Evolutionary conservation across 306 rosid genomes (phyloP).

Genomic region (Cucumis hystrix): DNA sequence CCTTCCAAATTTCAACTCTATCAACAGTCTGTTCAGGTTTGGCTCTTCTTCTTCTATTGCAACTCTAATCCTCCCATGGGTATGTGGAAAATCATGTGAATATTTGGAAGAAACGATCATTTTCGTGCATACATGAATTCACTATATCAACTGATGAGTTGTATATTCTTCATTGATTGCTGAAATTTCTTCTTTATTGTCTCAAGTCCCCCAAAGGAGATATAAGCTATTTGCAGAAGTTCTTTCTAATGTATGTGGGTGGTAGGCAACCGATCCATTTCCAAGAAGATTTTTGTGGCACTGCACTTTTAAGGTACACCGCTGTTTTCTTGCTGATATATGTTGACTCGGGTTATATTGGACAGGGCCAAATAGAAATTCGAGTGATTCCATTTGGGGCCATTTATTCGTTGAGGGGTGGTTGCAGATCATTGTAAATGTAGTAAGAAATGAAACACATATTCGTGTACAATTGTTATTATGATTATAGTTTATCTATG

Average conservation of each 20-base stretch:
- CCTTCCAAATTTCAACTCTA: conserved; percentile 82
- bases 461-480: neutral
- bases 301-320: conserved; percentile 67
- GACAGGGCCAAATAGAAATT: neutral
- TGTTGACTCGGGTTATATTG: neutral
- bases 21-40: conserved; percentile 86
- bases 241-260: conserved; percentile 81
- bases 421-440: neutral
- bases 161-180: neutral
- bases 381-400: neutral
- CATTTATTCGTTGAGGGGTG: neutral
- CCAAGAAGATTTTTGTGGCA: conserved; percentile 93
- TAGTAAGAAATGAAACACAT: neutral
- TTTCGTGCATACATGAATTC: neutral
- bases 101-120: neutral
- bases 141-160: neutral
- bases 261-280: conserved; percentile 80
- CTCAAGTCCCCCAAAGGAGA: conserved; percentile 90
- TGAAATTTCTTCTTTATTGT: conserved; percentile 9
- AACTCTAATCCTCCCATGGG: neutral
- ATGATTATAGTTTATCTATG: neutral
- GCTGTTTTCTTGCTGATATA: neutral
- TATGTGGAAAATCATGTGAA: neutral
- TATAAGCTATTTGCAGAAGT: conserved; percentile 77
- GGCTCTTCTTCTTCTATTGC: conserved; percentile 5